These are phyloP conservation scores for Leccinum pellstonianum DNA, from an alignment of 768 basidiomycete species.

Conservation along the genomic window DNA sequence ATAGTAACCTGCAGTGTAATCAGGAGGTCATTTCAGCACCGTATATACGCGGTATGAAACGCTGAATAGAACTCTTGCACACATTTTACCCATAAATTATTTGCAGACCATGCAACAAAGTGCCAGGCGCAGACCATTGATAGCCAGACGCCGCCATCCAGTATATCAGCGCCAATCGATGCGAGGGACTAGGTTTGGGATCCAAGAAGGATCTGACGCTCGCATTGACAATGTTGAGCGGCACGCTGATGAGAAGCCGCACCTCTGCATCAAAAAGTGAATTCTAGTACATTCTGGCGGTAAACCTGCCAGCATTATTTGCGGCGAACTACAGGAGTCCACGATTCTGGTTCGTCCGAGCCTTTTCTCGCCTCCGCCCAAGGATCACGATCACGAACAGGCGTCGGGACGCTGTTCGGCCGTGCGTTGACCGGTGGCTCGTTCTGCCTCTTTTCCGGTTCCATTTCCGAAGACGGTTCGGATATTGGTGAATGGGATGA, in stretches of 20 bases:
- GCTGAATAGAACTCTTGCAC: neutral
- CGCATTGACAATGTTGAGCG: neutral
- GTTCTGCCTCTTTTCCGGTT: slow-evolving; percentile 5
- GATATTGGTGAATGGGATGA: slow-evolving; percentile 4
- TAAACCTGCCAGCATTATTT: slow-evolving; percentile 14
- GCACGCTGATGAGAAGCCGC: neutral
- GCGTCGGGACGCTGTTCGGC: neutral
- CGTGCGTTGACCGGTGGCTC: slow-evolving; percentile 7
- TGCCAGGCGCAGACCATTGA: neutral
- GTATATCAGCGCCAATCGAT: neutral
- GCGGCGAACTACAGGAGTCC: slow-evolving; percentile 34
- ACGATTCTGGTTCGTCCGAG: slow-evolving; percentile 37
- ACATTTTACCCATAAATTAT: neutral
- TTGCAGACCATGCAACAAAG: neutral
- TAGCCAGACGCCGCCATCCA: neutral
- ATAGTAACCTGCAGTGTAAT: neutral
- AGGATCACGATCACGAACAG: slow-evolving; percentile 21
- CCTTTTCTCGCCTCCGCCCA: slow-evolving; percentile 25
- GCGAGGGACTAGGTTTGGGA: neutral
- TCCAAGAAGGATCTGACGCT: neutral
- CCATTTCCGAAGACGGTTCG: slow-evolving; percentile 1
- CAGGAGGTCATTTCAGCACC: neutral
- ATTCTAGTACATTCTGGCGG: neutral
- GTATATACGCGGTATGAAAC: neutral
- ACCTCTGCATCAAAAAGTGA: slow-evolving; percentile 3